Conservation (phyloP, 352 stramenopile species). For the Pythium biforme region DNA sequence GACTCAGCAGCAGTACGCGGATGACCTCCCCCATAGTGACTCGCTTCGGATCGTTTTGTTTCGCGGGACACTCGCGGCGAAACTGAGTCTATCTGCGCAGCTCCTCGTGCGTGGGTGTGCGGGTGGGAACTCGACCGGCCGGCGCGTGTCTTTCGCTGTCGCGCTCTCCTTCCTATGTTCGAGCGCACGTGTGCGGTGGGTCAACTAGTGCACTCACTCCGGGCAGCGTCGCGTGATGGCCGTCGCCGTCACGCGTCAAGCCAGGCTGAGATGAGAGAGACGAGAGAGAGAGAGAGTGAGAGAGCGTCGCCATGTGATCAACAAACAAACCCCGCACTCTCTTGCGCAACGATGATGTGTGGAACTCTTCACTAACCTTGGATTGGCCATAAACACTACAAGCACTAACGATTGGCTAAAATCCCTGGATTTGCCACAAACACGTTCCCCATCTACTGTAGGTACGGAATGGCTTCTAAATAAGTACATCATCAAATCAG, state of each 20-base stretch:
- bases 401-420: neutral
- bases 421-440: neutral
- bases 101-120: neutral
- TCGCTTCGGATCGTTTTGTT: neutral
- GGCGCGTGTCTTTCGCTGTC: neutral
- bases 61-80: neutral
- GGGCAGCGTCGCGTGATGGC: too few species aligned
- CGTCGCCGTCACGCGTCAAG: neutral
- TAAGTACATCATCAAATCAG: neutral
- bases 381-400: slow-evolving; percentile 3
- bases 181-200: too few species aligned
- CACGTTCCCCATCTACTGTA: neutral
- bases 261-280: neutral
- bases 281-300: slow-evolving; percentile 10
- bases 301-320: slow-evolving; percentile 8
- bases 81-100: neutral
- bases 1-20: slow-evolving; percentile 78
- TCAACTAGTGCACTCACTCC: neutral
- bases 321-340: slow-evolving; percentile 4
- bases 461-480: neutral
- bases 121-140: too few species aligned
- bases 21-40: slow-evolving; percentile 68
- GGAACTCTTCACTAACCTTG: neutral
- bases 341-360: slow-evolving; percentile 7
- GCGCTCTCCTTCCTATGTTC: neutral